These are phyloP conservation scores for Cladophialophora bantiana DNA, from an alignment of 2,329 filamentous ascomycete genomes.

Conservation along the genomic window DNA sequence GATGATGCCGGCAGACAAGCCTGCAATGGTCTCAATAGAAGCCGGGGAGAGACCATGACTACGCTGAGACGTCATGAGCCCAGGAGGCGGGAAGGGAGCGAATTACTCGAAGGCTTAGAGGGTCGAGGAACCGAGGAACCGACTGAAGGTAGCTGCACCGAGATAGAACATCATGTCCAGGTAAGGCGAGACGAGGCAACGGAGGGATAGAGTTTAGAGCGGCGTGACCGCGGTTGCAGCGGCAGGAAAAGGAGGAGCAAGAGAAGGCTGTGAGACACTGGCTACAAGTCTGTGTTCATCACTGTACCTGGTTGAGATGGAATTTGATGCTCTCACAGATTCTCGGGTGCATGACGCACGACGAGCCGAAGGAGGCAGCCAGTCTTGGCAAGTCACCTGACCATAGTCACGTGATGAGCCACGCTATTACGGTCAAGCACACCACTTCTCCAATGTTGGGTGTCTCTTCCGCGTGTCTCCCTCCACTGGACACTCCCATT, in stretches of 20 bases:
- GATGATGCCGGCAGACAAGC: conserved; percentile 84
- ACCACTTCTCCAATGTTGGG: conserved; percentile 3
- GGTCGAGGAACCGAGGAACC: conserved; percentile 29
- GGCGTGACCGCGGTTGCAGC: background rate
- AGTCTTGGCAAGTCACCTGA: background rate
- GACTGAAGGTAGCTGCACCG: conserved; percentile 35
- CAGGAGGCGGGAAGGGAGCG: background rate
- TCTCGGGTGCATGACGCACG: background rate
- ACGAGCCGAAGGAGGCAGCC: background rate
- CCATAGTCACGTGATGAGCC: background rate
- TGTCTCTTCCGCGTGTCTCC: background rate
- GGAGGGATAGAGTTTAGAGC: background rate
- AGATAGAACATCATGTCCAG: conserved; percentile 38
- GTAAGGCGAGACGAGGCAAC: background rate
- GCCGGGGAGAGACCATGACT: conserved; percentile 72
- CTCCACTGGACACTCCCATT: background rate
- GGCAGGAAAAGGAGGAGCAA: background rate
- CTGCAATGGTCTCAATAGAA: conserved; percentile 84
- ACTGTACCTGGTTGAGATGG: background rate
- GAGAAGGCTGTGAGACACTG: background rate
- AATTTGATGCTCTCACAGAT: background rate
- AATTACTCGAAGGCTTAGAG: background rate
- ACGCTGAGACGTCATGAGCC: conserved; percentile 48
- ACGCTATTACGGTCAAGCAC: background rate
- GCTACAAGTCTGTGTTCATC: background rate